phyloP scores from a whole-genome alignment of 108 stramenopile species.

The Cyclostephanos tholiformis region DNA sequence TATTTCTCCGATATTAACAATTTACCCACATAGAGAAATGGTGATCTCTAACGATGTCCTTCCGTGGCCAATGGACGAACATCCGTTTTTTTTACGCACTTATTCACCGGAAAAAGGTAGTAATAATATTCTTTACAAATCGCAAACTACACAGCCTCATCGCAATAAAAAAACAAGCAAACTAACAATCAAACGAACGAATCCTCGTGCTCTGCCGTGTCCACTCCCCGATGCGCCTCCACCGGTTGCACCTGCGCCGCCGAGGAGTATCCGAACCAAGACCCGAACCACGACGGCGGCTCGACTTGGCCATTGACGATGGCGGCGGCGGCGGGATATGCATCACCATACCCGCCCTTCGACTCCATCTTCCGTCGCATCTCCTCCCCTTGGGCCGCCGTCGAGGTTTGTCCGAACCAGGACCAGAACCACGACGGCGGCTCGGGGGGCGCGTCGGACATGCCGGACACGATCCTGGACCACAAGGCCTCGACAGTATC shows the following conservation, averaged over 20 bases:
- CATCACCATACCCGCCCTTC: neutral
- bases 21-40: too few relatives aligned
- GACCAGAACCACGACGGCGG: neutral
- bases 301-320: neutral
- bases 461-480: neutral
- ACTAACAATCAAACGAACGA: neutral
- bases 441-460: neutral
- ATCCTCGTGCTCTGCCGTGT: neutral
- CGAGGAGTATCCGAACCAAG: neutral
- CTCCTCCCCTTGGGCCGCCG: neutral
- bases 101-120: too few relatives aligned
- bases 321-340: neutral
- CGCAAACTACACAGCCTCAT: too few relatives aligned
- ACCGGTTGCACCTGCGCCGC: neutral
- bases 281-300: neutral
- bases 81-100: too few relatives aligned
- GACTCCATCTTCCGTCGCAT: neutral
- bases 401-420: neutral
- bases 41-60: too few relatives aligned
- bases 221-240: neutral
- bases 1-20: too few relatives aligned
- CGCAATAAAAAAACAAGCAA: neutral
- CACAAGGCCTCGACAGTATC: neutral
- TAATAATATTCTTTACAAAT: too few relatives aligned
- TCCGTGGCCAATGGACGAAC: too few relatives aligned